Evolutionary conservation across 768 basidiomycete species (phyloP), one percentile per base, ranked within the genome.

Genomic region (Suillus spraguei): DNA sequence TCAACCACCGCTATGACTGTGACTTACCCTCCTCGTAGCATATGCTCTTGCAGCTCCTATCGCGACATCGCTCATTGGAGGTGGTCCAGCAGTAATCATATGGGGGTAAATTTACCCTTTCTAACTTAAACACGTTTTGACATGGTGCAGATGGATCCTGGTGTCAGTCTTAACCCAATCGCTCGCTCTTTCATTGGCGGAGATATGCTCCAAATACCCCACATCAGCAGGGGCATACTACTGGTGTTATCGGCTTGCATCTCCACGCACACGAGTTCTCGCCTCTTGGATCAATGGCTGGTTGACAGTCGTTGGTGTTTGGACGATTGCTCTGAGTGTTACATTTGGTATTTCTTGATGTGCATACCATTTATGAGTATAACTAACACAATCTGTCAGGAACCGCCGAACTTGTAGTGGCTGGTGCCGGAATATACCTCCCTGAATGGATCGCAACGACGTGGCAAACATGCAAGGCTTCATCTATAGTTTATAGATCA

Each of bases 281-380:
- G 73, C 83, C 4, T 86, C 84, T 16, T 90, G 88, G 84, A 83
- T 89, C 53, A 85, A 86, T 63, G 88, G 88, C 10, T 90, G 88
- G 88, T 74, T 89, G 17, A 86, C 85, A 3, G 77, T 88, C 68
- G 86, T 88, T 35, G 88, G 88, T 24, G 86, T 88, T 17, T 90
- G 88, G 87, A 89, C 86, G 0, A 81, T 87, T 62, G 83, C 85
- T 28, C 68, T 89, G 44, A 87, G 87, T 11, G 87, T 87, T 7
- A 86, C 83, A 5, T 90, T 90, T 68, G 86, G 85, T 72, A 62
- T 28, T 39, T 38, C 2, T 33, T 42, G 36, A 14, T 35, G 53
- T 41, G 38, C 24, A 17, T 60, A 11, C 38, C 16, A 24, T 47
- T 24, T 3, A 33, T 11, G 20, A 16, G 41, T 16, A 33, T 9